Conservation (phyloP, 2,329 filamentous ascomycete species). For the Elsinoe australis region DNA sequence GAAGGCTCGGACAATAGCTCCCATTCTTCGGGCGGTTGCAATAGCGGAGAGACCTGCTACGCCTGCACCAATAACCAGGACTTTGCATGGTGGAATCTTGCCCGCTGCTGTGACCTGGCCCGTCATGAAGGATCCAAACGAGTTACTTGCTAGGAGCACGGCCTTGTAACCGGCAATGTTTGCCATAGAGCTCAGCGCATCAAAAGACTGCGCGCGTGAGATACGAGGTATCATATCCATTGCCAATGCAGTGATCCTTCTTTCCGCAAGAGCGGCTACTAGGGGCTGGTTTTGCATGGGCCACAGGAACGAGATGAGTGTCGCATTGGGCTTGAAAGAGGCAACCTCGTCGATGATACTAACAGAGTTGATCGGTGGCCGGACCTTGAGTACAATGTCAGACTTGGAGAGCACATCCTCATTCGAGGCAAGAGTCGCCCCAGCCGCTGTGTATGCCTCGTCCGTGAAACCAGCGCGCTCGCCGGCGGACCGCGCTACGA, state of each 20-base stretch:
- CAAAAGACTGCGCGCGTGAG: constrained; percentile 79
- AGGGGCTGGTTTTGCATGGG: constrained; percentile 67
- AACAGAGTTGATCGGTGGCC: constrained; percentile 52
- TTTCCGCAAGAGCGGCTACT: constrained; percentile 63
- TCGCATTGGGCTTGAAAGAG: constrained; percentile 10
- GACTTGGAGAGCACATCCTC: constrained; percentile 63
- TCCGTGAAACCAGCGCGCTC: constrained; percentile 69
- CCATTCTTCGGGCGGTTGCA: constrained; percentile 74
- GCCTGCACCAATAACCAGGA: constrained; percentile 81
- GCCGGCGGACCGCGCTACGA: constrained; percentile 77
- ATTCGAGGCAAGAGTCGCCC: constrained; percentile 66
- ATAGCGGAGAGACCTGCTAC: constrained; percentile 86
- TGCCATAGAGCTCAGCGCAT: constrained; percentile 83
- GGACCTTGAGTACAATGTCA: constrained; percentile 78
- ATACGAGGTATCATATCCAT: constrained; percentile 93
- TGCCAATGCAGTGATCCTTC: constrained; percentile 69
- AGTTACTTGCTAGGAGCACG: constrained; percentile 80
- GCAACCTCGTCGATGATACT: constrained; percentile 9
- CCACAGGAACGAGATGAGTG: constrained; percentile 67
- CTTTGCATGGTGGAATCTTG: constrained; percentile 83
- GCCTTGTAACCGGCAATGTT: constrained; percentile 93
- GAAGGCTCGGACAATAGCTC: constrained; percentile 82
- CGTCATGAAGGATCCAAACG: constrained; percentile 80
- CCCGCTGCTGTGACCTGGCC: constrained; percentile 86
- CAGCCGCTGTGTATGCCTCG: constrained; percentile 66